Evolutionary conservation across 2,329 filamentous ascomycete genomes (phyloP).

Genomic region (Mycocentrospora acerina): DNA sequence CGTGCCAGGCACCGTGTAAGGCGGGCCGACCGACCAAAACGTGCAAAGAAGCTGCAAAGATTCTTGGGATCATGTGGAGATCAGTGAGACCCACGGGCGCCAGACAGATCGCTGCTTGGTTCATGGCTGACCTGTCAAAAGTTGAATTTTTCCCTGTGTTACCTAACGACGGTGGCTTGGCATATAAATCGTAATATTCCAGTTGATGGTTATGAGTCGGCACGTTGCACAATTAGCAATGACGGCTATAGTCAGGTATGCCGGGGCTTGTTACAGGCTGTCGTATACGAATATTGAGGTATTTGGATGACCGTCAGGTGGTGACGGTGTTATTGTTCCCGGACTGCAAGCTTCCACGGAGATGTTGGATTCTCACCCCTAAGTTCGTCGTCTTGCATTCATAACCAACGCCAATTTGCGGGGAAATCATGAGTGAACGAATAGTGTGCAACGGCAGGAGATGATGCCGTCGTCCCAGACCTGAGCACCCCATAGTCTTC

Average conservation of each 20-base stretch:
- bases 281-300: no score
- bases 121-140: slow-evolving; percentile 5
- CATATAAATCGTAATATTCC: slow-evolving; percentile 19
- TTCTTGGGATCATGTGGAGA: slow-evolving; percentile 26
- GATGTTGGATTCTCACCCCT: slow-evolving; percentile 25
- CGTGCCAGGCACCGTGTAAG: slow-evolving; percentile 14
- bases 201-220: slow-evolving; percentile 14
- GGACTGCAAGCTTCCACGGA: slow-evolving; percentile 28
- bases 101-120: slow-evolving; percentile 17
- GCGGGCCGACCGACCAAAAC: slow-evolving; percentile 18
- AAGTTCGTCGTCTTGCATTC: slow-evolving; percentile 14
- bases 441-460: no score
- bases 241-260: slow-evolving; percentile 5
- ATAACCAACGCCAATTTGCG: slow-evolving; percentile 28
- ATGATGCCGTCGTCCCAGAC: no score
- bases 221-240: slow-evolving; percentile 25
- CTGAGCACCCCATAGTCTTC: no score
- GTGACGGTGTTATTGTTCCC: slow-evolving; percentile 5
- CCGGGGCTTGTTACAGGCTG: slow-evolving; percentile 4
- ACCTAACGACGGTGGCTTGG: slow-evolving; percentile 34
- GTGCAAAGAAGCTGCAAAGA: slow-evolving; percentile 25
- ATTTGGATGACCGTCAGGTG: slow-evolving; percentile 12
- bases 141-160: slow-evolving; percentile 32
- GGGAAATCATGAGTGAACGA: slow-evolving; percentile 16
- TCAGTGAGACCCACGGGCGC: slow-evolving; percentile 23